Percentiles rank a stretch among this genome's conserved stretches.
Evolutionary conservation across 2,329 filamentous ascomycete species (phyloP).

Genomic region (Colletotrichum sp.): DNA sequence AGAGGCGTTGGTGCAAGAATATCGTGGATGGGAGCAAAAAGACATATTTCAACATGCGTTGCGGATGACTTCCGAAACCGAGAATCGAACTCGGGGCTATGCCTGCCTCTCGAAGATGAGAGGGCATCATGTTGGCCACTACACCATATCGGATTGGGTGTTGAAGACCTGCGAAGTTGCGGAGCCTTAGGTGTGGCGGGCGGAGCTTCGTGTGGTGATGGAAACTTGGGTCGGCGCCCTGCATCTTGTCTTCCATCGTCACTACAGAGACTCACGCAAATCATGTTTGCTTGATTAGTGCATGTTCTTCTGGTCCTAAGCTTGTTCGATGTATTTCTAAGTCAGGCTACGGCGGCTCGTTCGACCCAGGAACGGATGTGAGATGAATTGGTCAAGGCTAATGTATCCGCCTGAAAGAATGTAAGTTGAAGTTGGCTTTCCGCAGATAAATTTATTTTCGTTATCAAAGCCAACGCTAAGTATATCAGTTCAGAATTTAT

Average conservation of each 20-base stretch:
- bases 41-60: not conserved
- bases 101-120: not conserved
- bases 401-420: rapidly evolving
- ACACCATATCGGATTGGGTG: not conserved
- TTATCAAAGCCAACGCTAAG: not conserved
- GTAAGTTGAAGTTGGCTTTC: not conserved
- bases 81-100: not conserved
- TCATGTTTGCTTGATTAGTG: rapidly evolving
- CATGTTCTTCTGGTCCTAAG: rapidly evolving
- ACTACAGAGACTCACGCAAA: not conserved
- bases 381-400: rapidly evolving
- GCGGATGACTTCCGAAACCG: not conserved
- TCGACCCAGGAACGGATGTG: not conserved
- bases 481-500: too few species aligned
- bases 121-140: not conserved
- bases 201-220: not conserved
- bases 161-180: not conserved
- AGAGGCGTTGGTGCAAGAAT: rapidly evolving
- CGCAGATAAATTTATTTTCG: rapidly evolving
- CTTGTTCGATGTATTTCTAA: not conserved
- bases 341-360: rapidly evolving
- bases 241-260: not conserved
- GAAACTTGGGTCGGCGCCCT: not conserved
- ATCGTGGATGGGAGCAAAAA: rapidly evolving
- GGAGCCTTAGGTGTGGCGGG: not conserved